These are phyloP conservation scores for Alternaria hordeiaustralica DNA, from an alignment of 2,329 filamentous ascomycete genomes.

Conservation along the genomic window DNA sequence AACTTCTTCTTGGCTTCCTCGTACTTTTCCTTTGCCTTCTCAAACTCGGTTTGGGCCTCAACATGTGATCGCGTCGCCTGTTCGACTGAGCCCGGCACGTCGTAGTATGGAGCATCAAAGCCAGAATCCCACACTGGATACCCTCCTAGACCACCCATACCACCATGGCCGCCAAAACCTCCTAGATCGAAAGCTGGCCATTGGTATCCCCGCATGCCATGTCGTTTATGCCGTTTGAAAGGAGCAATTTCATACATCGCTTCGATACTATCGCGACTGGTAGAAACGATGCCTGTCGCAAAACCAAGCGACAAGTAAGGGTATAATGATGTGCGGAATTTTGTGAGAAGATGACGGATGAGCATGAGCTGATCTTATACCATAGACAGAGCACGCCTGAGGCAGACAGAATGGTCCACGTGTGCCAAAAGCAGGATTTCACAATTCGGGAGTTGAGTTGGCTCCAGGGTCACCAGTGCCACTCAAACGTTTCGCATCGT, in stretches of 20 bases:
- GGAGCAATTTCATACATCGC: conserved; percentile 9
- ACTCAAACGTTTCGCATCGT: conserved; percentile 4
- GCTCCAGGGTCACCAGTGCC: conserved; percentile 5
- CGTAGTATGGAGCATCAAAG: neutral
- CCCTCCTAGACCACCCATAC: neutral
- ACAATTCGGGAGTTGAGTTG: conserved; percentile 3
- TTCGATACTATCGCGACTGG: neutral
- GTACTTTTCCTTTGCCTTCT: conserved; percentile 21
- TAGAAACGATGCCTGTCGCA: neutral
- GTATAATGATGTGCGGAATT: neutral
- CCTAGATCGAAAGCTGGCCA: neutral
- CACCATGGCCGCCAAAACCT: neutral
- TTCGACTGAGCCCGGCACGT: conserved; percentile 12
- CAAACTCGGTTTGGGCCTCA: conserved; percentile 14
- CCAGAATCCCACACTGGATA: neutral
- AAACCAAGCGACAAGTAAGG: neutral
- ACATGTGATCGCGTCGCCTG: conserved; percentile 23
- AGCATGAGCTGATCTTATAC: neutral
- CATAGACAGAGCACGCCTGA: neutral
- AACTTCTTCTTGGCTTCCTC: conserved; percentile 25
- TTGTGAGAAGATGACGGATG: neutral
- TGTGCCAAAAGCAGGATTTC: conserved; percentile 1
- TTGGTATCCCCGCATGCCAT: neutral
- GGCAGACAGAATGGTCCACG: neutral
- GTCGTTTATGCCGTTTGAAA: neutral